A percentile compares a stretch with the other conserved stretches of the same genome.
These are phyloP conservation scores for Tagetes patula DNA, from an alignment of 129 eudicot species.

Conservation along the genomic window DNA sequence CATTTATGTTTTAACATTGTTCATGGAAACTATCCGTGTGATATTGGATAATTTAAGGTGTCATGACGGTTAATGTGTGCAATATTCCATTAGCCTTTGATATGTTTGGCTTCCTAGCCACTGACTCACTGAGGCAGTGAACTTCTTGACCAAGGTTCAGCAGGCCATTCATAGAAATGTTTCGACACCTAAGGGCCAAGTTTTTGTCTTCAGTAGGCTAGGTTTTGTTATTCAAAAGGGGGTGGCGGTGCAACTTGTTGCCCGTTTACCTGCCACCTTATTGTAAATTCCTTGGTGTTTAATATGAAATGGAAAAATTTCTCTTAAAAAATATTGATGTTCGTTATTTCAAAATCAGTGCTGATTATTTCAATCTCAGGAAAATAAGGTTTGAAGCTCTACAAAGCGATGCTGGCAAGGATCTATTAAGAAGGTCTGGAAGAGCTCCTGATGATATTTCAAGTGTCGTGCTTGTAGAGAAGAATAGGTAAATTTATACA, in stretches of 20 bases:
- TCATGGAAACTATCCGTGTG: background rate
- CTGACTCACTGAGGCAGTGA: no score
- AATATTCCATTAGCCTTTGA: background rate
- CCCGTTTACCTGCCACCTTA: no score
- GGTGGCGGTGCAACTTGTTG: no score
- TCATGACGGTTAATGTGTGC: background rate
- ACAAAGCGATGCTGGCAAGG: slow-evolving; percentile 90
- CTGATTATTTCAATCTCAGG: slow-evolving; percentile 43
- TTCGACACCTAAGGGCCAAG: no score
- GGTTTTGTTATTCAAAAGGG: no score
- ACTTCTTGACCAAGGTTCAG: no score
- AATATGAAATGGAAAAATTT: no score
- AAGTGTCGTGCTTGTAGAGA: slow-evolving; percentile 92
- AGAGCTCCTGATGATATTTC: slow-evolving; percentile 99
- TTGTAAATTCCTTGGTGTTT: no score
- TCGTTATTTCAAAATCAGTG: background rate
- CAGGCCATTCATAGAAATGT: no score
- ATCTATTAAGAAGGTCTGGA: slow-evolving; percentile 72
- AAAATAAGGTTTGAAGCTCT: slow-evolving; percentile 86
- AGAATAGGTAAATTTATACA: slow-evolving; percentile 50
- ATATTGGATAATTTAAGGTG: background rate
- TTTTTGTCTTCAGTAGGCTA: no score
- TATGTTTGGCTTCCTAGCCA: no score
- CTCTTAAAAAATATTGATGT: background rate
- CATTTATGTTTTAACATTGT: background rate